Base-by-base conservation (phyloP, 1,284 basidiomycete genomes). In the Naganishia sp. region DNA sequence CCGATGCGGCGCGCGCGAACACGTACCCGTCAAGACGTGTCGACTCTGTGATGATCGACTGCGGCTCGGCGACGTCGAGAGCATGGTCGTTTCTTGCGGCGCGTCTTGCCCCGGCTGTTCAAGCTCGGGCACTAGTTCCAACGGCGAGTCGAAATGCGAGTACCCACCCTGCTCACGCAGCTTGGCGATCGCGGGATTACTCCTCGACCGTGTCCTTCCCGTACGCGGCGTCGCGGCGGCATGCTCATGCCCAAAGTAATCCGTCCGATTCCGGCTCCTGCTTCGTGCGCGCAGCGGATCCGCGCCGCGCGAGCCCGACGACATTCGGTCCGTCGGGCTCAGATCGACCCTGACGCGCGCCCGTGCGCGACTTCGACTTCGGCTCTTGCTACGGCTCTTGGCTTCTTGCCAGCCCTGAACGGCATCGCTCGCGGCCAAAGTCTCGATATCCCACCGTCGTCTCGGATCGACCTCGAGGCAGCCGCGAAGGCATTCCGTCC, bases 401-500 rank as follows among this genome's bases (percentile, higher is more conserved):
- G 80, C 80, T 62, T 80, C 80, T 25, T 52, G 51, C 87, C 87
- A 91, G 2, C 90, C 90, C 39, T 88, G 84, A 35, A 89, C 85
- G 85, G 92, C 94, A 15, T 88, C 88, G 10, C 87, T 84, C 60
- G 88, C 86, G 68, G 88, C 87, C 23, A 94, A 85, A 79, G 85
- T 85, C 1, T 82, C 82, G 61, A 92, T 86, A 10, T 85, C 86
- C 91, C 90, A 94, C 4, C 92, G 83, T 9, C 79, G 79, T 0
- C 76, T 70, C 6, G 86, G 81, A 50, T 84, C 82, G 17, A 82
- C 83, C 67, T 90, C 85, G 32, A 95, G 79, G 73, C 90, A 93
- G 0, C 91, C 91, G 51, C 81, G 79, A 23, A 94, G 81, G 10
- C 91, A 85, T 45, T 87, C 85, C 70, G 88, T 83, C 39, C 90